Conservation (phyloP, 177 flowering plant genomes). For the Vitis hybrid region DNA sequence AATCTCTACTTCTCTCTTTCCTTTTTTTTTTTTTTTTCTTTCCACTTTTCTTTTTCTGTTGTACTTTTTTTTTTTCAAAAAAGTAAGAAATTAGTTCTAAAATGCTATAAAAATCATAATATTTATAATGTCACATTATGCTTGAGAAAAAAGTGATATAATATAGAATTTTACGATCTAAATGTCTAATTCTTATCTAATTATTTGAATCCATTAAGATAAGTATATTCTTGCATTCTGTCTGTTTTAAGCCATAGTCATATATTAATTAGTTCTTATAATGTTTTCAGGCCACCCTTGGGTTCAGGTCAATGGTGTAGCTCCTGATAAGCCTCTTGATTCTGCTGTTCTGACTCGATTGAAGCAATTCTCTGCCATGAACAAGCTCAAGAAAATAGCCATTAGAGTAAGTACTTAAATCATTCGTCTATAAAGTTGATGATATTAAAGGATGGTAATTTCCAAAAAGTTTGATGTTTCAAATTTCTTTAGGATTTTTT, state of each 20-base stretch:
- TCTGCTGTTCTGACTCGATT: conserved; percentile 47
- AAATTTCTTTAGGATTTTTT: not conserved
- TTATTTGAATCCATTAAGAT: not conserved
- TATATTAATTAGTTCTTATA: not conserved
- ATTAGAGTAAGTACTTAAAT: conserved; percentile 25
- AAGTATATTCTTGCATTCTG: not conserved
- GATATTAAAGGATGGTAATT: not conserved
- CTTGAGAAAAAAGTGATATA: no score
- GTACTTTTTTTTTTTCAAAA: no score
- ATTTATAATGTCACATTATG: no score
- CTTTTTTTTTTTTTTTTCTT: no score
- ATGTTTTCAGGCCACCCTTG: conserved; percentile 46
- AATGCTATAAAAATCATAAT: no score
- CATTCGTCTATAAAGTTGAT: not conserved
- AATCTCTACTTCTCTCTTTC: no score
- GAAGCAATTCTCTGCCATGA: conserved; percentile 58
- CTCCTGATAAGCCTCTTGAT: conserved; percentile 54
- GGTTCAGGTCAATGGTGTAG: conserved; percentile 42
- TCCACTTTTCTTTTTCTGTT: no score
- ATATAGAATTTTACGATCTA: no score
- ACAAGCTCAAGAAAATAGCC: conserved; percentile 47
- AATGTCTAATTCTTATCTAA: not conserved
- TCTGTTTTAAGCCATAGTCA: not conserved
- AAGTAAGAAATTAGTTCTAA: no score
- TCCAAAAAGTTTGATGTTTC: not conserved